These are phyloP conservation scores for Margaritispora aquatica DNA, from an alignment of 495 filamentous ascomycete species.

Conservation along the genomic window DNA sequence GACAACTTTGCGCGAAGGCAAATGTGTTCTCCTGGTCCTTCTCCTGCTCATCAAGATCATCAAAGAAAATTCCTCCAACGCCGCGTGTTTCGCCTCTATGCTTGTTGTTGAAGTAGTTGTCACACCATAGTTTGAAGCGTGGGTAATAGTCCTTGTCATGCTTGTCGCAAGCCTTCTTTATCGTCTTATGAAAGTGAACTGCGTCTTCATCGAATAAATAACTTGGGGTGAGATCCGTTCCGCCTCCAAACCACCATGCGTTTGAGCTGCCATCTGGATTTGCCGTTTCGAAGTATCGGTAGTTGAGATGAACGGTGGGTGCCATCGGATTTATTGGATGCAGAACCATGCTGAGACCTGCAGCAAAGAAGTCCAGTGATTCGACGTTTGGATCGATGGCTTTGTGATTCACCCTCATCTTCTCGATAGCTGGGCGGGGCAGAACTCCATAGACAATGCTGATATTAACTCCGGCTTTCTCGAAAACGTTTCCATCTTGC, in stretches of 20 bases:
- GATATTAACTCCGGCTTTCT: slow-evolving; percentile 96
- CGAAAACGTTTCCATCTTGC: slow-evolving; percentile 93
- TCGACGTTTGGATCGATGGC: slow-evolving; percentile 62
- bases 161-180: slow-evolving; percentile 89
- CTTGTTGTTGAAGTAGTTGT: slow-evolving; percentile 91
- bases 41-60: slow-evolving; percentile 83
- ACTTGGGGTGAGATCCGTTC: slow-evolving; percentile 85
- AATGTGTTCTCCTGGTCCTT: slow-evolving; percentile 89
- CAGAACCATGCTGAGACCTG: slow-evolving; percentile 85
- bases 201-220: slow-evolving; percentile 97
- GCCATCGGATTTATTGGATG: slow-evolving; percentile 95
- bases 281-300: slow-evolving; percentile 96
- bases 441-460: slow-evolving; percentile 91
- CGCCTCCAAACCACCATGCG: slow-evolving; percentile 97
- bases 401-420: slow-evolving; percentile 96
- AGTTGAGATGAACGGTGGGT: slow-evolving; percentile 96
- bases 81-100: slow-evolving; percentile 88
- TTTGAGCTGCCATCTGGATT: slow-evolving; percentile 65
- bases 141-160: slow-evolving; percentile 92
- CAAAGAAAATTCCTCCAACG: slow-evolving; percentile 96
- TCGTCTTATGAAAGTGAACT: slow-evolving; percentile 88
- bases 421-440: slow-evolving; percentile 77
- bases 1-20: slow-evolving; percentile 78
- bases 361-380: slow-evolving; percentile 87
- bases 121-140: slow-evolving; percentile 96